Conservation (phyloP, 768 basidiomycete genomes). For the Amylocystis lapponica region DNA sequence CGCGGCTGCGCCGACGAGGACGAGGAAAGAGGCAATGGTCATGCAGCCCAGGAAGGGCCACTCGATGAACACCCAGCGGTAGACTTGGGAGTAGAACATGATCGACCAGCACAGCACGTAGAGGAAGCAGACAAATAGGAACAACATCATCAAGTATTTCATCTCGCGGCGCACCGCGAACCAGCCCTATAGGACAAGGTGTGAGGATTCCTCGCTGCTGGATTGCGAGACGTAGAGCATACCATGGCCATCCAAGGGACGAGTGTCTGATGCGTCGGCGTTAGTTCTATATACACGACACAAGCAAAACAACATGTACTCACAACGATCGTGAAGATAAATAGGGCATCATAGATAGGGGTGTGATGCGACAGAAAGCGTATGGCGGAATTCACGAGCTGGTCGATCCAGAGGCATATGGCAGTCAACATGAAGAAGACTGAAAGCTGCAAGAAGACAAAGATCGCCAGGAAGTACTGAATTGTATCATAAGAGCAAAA, state of each 20-base stretch:
- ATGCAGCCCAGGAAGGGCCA: slow-evolving; percentile 50
- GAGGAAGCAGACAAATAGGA: slow-evolving; percentile 36
- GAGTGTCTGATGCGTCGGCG: slow-evolving; percentile 30
- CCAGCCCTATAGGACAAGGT: slow-evolving; percentile 39
- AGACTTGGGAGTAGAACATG: slow-evolving; percentile 25
- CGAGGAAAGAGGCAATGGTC: slow-evolving; percentile 35
- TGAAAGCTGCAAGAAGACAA: slow-evolving; percentile 49
- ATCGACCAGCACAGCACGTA: slow-evolving; percentile 23
- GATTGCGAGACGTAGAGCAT: slow-evolving; percentile 4
- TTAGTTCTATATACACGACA: neutral
- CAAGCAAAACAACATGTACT: slow-evolving; percentile 12
- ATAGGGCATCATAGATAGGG: slow-evolving; percentile 36
- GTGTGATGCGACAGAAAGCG: slow-evolving; percentile 36
- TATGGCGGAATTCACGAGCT: slow-evolving; percentile 44
- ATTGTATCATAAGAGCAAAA: neutral
- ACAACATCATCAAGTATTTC: slow-evolving; percentile 35
- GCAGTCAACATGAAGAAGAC: slow-evolving; percentile 45
- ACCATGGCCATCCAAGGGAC: slow-evolving; percentile 52
- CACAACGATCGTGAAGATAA: slow-evolving; percentile 41
- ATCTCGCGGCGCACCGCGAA: slow-evolving; percentile 44
- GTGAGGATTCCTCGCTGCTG: neutral
- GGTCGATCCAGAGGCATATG: slow-evolving; percentile 52
- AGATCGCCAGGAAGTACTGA: slow-evolving; percentile 51
- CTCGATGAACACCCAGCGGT: slow-evolving; percentile 23
- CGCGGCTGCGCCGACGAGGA: slow-evolving; percentile 31